Base-by-base conservation (phyloP, 768 basidiomycete species). In the Trametes elegans region DNA sequence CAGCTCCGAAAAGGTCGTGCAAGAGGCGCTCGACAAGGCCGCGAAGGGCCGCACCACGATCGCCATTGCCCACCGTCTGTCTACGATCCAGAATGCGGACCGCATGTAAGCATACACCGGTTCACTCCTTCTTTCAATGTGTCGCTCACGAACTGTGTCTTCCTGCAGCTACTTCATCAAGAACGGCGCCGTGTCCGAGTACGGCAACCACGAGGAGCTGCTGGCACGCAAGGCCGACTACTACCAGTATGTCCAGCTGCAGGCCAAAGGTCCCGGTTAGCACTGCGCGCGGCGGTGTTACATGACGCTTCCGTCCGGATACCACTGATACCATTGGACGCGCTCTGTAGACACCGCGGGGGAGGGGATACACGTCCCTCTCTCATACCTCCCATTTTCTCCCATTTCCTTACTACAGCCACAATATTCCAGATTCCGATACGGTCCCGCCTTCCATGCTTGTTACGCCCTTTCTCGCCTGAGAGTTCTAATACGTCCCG, bases 21-120 rank as follows among this genome's bases (percentile, higher is more conserved):
- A 97, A 64, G 86, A 81, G 5, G 95, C 95, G 3, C 78, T 97
- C 27, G 94, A 96, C 70, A 80, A 84, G 66, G 95, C 93, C 6
- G 84, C 91, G 3, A 88, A 83, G 71, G 93, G 93, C 35, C 80
- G 94, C 52, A 94, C 93, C 5, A 95, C 92, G 6, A 88, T 93
- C 50, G 88, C 93, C 13, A 93, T 98, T 56, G 94, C 94, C 0
- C 95, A 98, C 71, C 80, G 94, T 49, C 71, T 98, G 49, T 88
- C 87, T 13, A 92, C 48, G 14, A 49, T 49, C 48, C 36, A 38
- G 26, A 40, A 49, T n/a, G 35, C 35, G 4, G 48, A 49, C 35
- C 36, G 38, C 18, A 40, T 49, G 85, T 89, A 69, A 70, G 85
- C 73, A 34, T 34, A 19, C 21, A 4, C 31, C 3, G 14, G 32